phyloP scores from a whole-genome alignment of 108 stramenopile species.

The Discostella pseudostelligera region DNA sequence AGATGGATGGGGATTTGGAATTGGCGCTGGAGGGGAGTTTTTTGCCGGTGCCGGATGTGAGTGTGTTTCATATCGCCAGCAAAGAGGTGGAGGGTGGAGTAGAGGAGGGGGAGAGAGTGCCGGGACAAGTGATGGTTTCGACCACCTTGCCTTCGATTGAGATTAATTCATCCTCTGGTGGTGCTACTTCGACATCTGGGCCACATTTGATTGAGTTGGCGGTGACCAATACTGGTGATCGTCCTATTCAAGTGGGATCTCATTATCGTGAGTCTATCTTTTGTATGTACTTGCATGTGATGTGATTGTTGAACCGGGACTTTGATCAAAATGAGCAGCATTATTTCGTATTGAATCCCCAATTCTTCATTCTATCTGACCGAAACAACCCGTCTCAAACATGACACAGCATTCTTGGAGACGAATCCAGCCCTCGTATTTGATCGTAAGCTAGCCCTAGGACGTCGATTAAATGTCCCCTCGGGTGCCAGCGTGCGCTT shows the following conservation, averaged over 20 bases:
- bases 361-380: too few species aligned
- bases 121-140: slow-evolving; percentile 54
- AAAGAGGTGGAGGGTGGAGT: slow-evolving; percentile 11
- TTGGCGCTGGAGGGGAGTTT: slow-evolving; percentile 91
- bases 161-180: slow-evolving; percentile 68
- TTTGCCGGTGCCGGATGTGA: slow-evolving; percentile 77
- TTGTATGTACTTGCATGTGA: slow-evolving; percentile 6
- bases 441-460: slow-evolving; percentile 84
- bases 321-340: too few species aligned
- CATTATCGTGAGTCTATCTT: slow-evolving; percentile 66
- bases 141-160: slow-evolving; percentile 59
- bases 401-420: slow-evolving; percentile 70
- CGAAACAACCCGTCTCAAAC: not conserved
- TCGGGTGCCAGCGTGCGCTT: slow-evolving; percentile 94
- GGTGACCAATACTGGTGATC: slow-evolving; percentile 95
- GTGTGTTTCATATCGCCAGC: slow-evolving; percentile 44
- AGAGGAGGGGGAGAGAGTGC: slow-evolving; percentile 16
- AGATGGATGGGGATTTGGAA: slow-evolving; percentile 77
- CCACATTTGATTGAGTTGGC: slow-evolving; percentile 68
- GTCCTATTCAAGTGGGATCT: slow-evolving; percentile 94
- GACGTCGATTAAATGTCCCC: slow-evolving; percentile 90
- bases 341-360: too few species aligned
- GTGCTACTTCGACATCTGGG: too few species aligned
- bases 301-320: too few species aligned
- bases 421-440: slow-evolving; percentile 90